Evolutionary conservation across 768 basidiomycete genomes (phyloP), one percentile per base, ranked within the genome.

Genomic region (Pleurotus platypus): DNA sequence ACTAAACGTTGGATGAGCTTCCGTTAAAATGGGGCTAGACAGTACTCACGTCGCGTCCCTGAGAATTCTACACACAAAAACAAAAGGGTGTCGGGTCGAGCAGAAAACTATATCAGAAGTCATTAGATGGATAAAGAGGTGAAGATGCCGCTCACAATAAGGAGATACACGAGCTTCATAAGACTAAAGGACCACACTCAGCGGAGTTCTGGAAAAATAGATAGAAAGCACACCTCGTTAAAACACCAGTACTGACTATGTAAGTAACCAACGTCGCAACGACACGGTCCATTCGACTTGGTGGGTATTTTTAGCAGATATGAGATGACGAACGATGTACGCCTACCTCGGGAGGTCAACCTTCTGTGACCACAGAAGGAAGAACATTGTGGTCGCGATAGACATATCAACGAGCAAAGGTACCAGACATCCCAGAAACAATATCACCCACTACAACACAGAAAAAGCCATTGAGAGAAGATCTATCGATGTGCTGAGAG

Each of bases 61-160:
- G 57, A 57, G 27, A 57, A 42, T 30, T 57, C 57, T 37, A 57
- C 48, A 12, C 57, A 49, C 30, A 57, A 42, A 27, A 48, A 57
- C 22, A 57, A 35, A 30, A 57, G 49, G 11, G 57, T 49, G 8
- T 57, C 27, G 20, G 57, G 57, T 42, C 57, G 57, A 15, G 49
- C 47, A 37, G 49, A 45, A 18, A 43, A 57, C 57, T 57, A 42
- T 57, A 42, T 2, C 5, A 30, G 3, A 20, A n/a, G 12, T 3
- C 40, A 59, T 45, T 13, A 26, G 13, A 26, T 9, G 16, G 22
- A 11, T 1, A n/a, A n/a, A 18, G 3, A n/a, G 38, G 4, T 16
- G 38, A 22, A 3, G 8, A 9, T 47, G 5, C 5, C 8, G 46
- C 54, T 26, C 22, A 59, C 58, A 15, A 59, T 24, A 8, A 59